Conservation (phyloP, 257 asterid species). For the Sherardia arvensis region DNA sequence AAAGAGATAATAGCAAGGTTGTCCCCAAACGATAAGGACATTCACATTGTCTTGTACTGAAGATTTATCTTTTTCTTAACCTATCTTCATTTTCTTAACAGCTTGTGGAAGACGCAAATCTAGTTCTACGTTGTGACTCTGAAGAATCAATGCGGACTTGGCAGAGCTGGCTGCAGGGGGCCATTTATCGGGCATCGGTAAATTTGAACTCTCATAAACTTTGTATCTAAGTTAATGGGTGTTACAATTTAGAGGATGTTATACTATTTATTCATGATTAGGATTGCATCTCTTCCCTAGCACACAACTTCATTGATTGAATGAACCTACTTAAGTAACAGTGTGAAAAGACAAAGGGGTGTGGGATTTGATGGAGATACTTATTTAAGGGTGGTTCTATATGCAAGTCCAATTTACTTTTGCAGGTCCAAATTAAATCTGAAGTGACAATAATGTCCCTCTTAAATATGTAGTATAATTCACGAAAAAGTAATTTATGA, state of each 20-base stretch:
- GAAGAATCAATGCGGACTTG: slow-evolving; percentile 63
- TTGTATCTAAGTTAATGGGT: not conserved
- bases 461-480: too few species aligned
- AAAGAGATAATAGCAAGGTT: slow-evolving; percentile 57
- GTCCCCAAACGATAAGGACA: not conserved
- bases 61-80: not conserved
- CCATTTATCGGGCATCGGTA: slow-evolving; percentile 93
- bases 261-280: not conserved
- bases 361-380: not conserved
- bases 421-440: too few species aligned
- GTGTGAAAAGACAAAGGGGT: not conserved
- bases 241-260: not conserved
- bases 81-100: slow-evolving; percentile 17
- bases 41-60: not conserved
- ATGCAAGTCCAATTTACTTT: too few species aligned
- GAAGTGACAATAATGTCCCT: too few species aligned
- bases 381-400: too few species aligned
- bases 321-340: not conserved
- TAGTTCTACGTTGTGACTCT: slow-evolving; percentile 68
- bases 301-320: not conserved
- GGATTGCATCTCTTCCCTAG: not conserved
- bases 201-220: slow-evolving; percentile 3
- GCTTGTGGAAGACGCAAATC: slow-evolving; percentile 77
- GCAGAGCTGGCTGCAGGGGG: slow-evolving; percentile 81
- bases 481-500: too few species aligned